Percentiles rank a stretch among this genome's conserved stretches.
phyloP scores from a whole-genome alignment of 2,329 filamentous ascomycete genomes.

The Calonectria multiphialidica region DNA sequence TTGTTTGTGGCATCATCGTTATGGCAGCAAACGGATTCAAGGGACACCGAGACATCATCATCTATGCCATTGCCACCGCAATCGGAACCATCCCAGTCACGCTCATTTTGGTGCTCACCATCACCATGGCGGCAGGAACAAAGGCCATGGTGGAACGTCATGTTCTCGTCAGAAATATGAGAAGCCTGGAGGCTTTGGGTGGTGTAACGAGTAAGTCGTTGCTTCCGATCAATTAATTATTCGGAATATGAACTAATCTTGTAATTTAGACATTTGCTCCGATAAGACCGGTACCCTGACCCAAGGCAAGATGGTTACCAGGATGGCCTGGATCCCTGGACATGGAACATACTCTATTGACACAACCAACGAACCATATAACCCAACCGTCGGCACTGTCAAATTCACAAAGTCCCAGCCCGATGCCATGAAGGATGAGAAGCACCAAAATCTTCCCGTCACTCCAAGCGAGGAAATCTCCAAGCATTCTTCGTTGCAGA shows the following conservation, averaged over 20 bases:
- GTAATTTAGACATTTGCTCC: slow-evolving; percentile 43
- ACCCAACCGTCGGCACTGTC: slow-evolving; percentile 41
- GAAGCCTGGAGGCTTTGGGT: slow-evolving; percentile 61
- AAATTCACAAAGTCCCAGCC: slow-evolving; percentile 31
- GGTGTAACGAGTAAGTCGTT: slow-evolving; percentile 58
- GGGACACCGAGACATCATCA: slow-evolving; percentile 48
- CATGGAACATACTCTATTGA: slow-evolving; percentile 49
- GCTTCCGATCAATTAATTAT: background rate
- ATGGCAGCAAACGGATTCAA: slow-evolving; percentile 53
- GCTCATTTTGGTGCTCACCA: slow-evolving; percentile 62
- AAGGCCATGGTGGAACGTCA: slow-evolving; percentile 61
- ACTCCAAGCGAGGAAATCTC: slow-evolving; percentile 41
- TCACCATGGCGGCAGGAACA: slow-evolving; percentile 65
- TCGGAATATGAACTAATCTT: slow-evolving; percentile 5
- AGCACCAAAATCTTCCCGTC: background rate
- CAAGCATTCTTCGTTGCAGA: slow-evolving; percentile 63
- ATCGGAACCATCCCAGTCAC: slow-evolving; percentile 62
- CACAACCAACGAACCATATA: slow-evolving; percentile 45
- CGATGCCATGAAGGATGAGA: slow-evolving; percentile 27
- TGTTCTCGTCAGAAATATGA: slow-evolving; percentile 61
- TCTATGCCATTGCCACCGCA: slow-evolving; percentile 54
- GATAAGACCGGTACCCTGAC: slow-evolving; percentile 51
- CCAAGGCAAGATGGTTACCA: slow-evolving; percentile 45
- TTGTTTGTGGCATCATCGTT: slow-evolving; percentile 45
- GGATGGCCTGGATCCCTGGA: slow-evolving; percentile 47